phyloP scores from a whole-genome alignment of 441 rosid genomes.

The Brassica balearica region DNA sequence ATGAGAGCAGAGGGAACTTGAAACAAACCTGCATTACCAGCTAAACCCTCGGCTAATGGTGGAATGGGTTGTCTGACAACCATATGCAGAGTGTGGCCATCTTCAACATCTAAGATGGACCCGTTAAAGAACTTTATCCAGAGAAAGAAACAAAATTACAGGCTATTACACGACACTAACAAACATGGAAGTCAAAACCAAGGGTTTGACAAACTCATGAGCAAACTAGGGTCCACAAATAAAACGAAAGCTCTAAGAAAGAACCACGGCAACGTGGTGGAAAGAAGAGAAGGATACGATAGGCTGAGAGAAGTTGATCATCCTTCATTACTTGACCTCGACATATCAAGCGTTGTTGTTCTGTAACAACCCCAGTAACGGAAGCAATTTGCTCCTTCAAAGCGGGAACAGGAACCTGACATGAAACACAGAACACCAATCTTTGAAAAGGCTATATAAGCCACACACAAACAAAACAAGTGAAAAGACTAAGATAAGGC shows the following conservation, averaged over 20 bases:
- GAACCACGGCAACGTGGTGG: background rate
- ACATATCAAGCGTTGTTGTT: conserved; percentile 93
- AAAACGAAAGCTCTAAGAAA: conserved; percentile 8
- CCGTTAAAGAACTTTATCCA: conserved; percentile 32
- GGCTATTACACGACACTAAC: background rate
- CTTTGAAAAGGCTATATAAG: background rate
- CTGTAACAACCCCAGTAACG: conserved; percentile 88
- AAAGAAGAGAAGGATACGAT: conserved; percentile 75
- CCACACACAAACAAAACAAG: background rate
- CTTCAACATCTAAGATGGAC: conserved; percentile 46
- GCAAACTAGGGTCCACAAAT: conserved; percentile 15
- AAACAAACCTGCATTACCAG: conserved; percentile 44
- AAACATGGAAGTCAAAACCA: background rate
- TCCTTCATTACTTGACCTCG: conserved; percentile 95
- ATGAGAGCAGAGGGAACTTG: conserved; percentile 17
- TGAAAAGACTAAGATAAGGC: conserved; percentile 1
- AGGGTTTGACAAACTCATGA: conserved; percentile 12
- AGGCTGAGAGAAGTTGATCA: conserved; percentile 96
- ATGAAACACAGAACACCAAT: background rate
- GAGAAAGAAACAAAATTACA: background rate
- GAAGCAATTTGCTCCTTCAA: conserved; percentile 95
- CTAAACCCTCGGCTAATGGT: conserved; percentile 42
- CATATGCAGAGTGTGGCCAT: conserved; percentile 49
- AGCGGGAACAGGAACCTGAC: conserved; percentile 92
- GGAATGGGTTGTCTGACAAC: conserved; percentile 49